A percentile compares a stretch with the other conserved stretches of the same genome.
These are phyloP conservation scores for Golovinomyces cichoracearum DNA, from an alignment of 2,329 filamentous ascomycete genomes.

Conservation along the genomic window DNA sequence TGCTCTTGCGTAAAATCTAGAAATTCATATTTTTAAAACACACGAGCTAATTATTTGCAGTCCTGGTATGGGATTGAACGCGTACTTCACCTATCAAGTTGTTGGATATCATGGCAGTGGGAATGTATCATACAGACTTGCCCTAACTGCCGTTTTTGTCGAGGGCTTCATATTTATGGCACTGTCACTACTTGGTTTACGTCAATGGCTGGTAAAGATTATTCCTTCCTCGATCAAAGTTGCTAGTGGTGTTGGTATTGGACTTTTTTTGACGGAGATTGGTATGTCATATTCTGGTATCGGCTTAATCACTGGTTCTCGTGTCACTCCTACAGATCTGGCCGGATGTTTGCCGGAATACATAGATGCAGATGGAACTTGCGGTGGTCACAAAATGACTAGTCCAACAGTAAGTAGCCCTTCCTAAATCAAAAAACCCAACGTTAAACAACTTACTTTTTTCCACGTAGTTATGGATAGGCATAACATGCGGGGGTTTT, in stretches of 20 bases:
- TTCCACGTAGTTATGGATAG: slow-evolving; percentile 45
- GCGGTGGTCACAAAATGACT: slow-evolving; percentile 39
- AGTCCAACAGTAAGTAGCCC: slow-evolving; percentile 40
- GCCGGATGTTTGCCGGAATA: slow-evolving; percentile 42
- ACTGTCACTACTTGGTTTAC: slow-evolving; percentile 39
- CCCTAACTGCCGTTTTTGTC: slow-evolving; percentile 37
- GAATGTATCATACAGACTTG: slow-evolving; percentile 29
- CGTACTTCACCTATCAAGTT: slow-evolving; percentile 41
- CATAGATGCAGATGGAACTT: slow-evolving; percentile 23
- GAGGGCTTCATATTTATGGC: slow-evolving; percentile 39
- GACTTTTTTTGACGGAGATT: slow-evolving; percentile 36
- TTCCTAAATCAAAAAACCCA: too few relatives aligned
- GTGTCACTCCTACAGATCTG: slow-evolving; percentile 44
- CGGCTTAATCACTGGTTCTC: slow-evolving; percentile 48
- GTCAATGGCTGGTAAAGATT: slow-evolving; percentile 44
- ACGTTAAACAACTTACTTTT: too few relatives aligned
- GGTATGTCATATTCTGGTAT: slow-evolving; percentile 59
- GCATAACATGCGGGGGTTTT: slow-evolving; percentile 55
- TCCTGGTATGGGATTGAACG: slow-evolving; percentile 41
- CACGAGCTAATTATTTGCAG: slow-evolving; percentile 16
- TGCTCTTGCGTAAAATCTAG: slow-evolving; percentile 37
- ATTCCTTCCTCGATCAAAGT: slow-evolving; percentile 40
- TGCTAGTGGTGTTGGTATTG: slow-evolving; percentile 38
- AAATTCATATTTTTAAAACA: not conserved
- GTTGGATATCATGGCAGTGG: slow-evolving; percentile 34